Evolutionary conservation across 1,139 yeast species (phyloP), one percentile per base, ranked within the genome.

Genomic region (Magnusiomyces fungicola): DNA sequence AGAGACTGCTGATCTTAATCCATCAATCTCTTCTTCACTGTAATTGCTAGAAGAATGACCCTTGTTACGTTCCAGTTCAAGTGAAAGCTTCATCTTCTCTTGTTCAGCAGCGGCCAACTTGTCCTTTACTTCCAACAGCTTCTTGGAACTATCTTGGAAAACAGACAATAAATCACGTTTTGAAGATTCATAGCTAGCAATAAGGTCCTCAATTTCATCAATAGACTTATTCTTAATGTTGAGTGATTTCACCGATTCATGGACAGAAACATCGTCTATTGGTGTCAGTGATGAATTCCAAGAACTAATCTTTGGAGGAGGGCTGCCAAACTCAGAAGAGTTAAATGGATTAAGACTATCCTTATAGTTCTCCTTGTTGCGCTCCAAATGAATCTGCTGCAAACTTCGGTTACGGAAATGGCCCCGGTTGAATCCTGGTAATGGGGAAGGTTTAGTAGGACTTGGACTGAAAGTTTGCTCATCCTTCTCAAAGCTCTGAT

Each of bases 121-220:
- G 43, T 75, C 78, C 52, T 80, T 70, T 1, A 81, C 71, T 2
- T 71, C 58, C 49, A 69, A 72, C 46, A 79, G 66, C 10, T 79
- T 76, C 49, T 69, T 73, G 21, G 80, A 70, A 6, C 79, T 72
- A 48, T 79, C 84, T 55, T 78, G 81, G 57, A 79, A 79, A 3
- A 78, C 77, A 39, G 69, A 68, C 3, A 75, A 69, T 56, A 79
- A 69, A 45, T 79, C 83, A 44, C 68, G 72, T 55, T 73, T 60
- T 10, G 65, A 60, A 12, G 57, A 53, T 30, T 61, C 62, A 30
- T 60, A 51, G 16, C 48, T 43, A 16, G 51, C 47, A 37, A 60
- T 42, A 52, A 59, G 48, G 7, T 57, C 59, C 46, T 59, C 61
- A 43, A 62, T 43, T 43, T 62, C 64, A 16, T 51, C 56, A 23